Evolutionary conservation across 208 protist species (phyloP).

Genomic region (Trypanosoma vivax): DNA sequence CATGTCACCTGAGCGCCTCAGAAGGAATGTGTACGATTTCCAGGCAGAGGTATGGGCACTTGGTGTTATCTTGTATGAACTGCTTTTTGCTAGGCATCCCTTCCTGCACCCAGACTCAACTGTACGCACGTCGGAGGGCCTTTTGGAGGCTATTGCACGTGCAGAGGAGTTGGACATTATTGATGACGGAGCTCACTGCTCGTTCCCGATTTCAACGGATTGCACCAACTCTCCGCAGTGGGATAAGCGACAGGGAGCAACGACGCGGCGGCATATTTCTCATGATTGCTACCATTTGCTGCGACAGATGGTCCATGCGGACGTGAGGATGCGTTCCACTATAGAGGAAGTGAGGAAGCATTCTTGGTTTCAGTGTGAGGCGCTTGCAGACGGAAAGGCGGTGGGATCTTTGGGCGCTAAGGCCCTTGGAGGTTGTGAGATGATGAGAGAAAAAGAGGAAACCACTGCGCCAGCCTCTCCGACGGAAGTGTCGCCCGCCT

Average conservation of each 20-base stretch:
- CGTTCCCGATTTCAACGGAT: not conserved
- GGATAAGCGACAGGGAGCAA: not conserved
- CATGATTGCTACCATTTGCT: conserved; percentile 43
- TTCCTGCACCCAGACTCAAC: conserved; percentile 12
- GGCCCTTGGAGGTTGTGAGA: not conserved
- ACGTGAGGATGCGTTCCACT: conserved; percentile 43
- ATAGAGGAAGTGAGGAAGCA: conserved; percentile 58
- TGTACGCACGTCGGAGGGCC: conserved; percentile 28
- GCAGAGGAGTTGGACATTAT: conserved; percentile 17
- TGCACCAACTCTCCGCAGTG: not conserved
- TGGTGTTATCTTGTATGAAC: conserved; percentile 77
- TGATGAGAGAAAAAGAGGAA: not conserved
- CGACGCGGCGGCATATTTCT: conserved; percentile 1
- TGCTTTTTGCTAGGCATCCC: conserved; percentile 46
- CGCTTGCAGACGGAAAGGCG: conserved; percentile 16
- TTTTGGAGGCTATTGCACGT: conserved; percentile 14
- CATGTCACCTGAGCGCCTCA: conserved; percentile 72
- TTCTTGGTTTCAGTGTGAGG: conserved; percentile 34
- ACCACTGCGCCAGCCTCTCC: no score
- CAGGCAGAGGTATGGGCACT: conserved; percentile 72
- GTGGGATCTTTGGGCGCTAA: conserved; percentile 9
- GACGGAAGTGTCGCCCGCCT: no score
- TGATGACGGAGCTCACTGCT: not conserved
- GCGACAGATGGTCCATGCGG: conserved; percentile 39
- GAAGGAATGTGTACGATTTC: conserved; percentile 45